These are phyloP conservation scores for Yamadazyma philogaea DNA, from an alignment of 805 yeast species.

Conservation along the genomic window DNA sequence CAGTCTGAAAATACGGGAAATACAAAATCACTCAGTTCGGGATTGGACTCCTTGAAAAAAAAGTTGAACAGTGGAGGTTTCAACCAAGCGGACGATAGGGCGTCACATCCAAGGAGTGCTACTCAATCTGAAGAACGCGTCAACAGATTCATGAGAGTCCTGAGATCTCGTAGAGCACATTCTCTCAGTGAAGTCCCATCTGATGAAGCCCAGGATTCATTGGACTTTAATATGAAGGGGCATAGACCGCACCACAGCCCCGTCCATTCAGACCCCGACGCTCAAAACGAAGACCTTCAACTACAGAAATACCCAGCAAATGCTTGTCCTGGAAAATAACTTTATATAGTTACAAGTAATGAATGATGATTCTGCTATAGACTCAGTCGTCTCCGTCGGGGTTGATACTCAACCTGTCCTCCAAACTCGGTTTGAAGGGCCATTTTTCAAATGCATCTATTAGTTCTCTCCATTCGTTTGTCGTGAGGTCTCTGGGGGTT, in stretches of 20 bases:
- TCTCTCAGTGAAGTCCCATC: neutral
- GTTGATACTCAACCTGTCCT: conserved; percentile 18
- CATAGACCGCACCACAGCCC: neutral
- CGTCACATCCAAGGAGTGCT: neutral
- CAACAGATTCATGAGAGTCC: neutral
- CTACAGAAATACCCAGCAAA: conserved; percentile 7
- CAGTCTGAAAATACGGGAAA: neutral
- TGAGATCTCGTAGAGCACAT: neutral
- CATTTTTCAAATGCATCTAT: conserved; percentile 57
- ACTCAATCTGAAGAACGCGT: neutral
- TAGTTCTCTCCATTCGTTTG: conserved; percentile 53
- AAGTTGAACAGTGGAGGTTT: neutral
- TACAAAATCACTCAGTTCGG: neutral
- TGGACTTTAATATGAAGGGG: neutral
- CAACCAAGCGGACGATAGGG: neutral
- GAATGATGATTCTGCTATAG: neutral
- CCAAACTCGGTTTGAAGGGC: conserved; percentile 76
- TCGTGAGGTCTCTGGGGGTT: conserved; percentile 46
- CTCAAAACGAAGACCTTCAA: conserved; percentile 3
- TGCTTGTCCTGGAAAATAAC: neutral
- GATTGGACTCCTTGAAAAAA: neutral
- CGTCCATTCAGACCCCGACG: conserved; percentile 1
- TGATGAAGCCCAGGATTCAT: neutral
- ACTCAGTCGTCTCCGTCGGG: conserved; percentile 4
- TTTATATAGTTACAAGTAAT: neutral